Base-by-base conservation (phyloP, 495 filamentous ascomycete species). In the Penicillium robsamsonii region DNA sequence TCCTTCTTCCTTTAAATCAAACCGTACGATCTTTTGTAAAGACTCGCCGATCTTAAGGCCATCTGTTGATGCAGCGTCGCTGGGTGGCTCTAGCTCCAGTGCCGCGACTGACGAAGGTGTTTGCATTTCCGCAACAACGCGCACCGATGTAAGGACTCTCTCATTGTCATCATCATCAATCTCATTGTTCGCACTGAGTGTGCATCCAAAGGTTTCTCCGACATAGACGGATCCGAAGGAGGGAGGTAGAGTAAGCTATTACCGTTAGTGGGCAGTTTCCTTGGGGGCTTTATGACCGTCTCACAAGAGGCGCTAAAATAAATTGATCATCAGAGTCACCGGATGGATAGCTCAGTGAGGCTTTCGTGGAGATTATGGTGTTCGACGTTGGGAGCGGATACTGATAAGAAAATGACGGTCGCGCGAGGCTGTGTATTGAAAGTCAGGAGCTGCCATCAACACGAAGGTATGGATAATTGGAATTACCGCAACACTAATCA, bases 161-260 rank as follows among this genome's bases (percentile, higher is more conserved):
- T 70, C 76, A 9, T 70, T 65, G 1, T 72, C 71, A 47, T 69
- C 62, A 45, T 63, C 66, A 9, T 70, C 56, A 2, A 90, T 75
- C 63, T 96, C 93, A 69, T 96, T 94, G 76, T 94, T 97, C 9
- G 89, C 92, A 74, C 91, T 96, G 22, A 98, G 81, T 2, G 92
- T 94, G 74, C 94, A 98, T 47, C 84, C 84, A 71, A 98, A 98
- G 2, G 89, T 91, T 75, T 97, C 92, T 55, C 94, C 94, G 41
- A 97, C 92, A 60, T 97, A 97, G 47, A 92, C 91, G 10, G 89
- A 90, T 50, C 92, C 94, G 69, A 98, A 97, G 5, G 91, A 84
- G 1, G 91, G 89, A 6, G 94, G 94, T 4, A 97, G 84, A n/a
- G 89, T 96, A 60, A 97, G 81, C 82, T 85, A 42, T 53, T 33